Evolutionary conservation across 2,329 filamentous ascomycete genomes (phyloP).

Genomic region (Blumeriella jaapii): DNA sequence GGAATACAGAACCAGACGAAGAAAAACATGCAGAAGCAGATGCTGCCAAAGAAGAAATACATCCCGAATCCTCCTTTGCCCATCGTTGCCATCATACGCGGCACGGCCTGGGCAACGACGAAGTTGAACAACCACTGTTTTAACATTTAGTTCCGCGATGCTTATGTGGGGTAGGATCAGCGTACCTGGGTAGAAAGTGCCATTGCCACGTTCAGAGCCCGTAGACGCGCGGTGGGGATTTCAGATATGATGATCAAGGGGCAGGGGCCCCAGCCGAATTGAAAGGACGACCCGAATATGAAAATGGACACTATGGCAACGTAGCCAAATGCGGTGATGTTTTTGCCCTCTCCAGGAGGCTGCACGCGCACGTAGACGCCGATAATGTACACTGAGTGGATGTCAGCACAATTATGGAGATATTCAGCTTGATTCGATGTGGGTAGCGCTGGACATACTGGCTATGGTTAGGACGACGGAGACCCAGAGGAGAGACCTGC

Average conservation of each 20-base stretch:
- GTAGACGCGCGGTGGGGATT: slow-evolving; percentile 55
- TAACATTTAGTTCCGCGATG: too few species aligned
- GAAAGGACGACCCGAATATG: slow-evolving; percentile 59
- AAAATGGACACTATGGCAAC: slow-evolving; percentile 61
- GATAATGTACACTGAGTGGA: slow-evolving; percentile 63
- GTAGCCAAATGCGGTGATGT: slow-evolving; percentile 55
- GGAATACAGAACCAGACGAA: slow-evolving; percentile 34
- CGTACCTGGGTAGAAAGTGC: too few species aligned
- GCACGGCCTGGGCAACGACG: slow-evolving; percentile 54
- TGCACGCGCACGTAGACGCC: slow-evolving; percentile 57
- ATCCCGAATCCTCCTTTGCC: slow-evolving; percentile 39
- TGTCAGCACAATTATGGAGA: too few species aligned
- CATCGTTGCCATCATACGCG: slow-evolving; percentile 52
- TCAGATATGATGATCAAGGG: slow-evolving; percentile 63
- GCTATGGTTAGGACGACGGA: slow-evolving; percentile 47
- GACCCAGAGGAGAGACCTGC: slow-evolving; percentile 32
- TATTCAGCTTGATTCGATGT: too few species aligned
- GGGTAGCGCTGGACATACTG: too few species aligned
- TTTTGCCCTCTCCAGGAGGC: slow-evolving; percentile 40
- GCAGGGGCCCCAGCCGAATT: slow-evolving; percentile 57
- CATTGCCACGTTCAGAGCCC: slow-evolving; percentile 56
- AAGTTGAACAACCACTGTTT: slow-evolving; percentile 72
- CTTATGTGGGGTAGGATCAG: too few species aligned
- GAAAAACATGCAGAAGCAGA: slow-evolving; percentile 47
- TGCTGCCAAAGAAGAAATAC: slow-evolving; percentile 58